Evolutionary conservation across 1,284 basidiomycete genomes (phyloP).

Genomic region (Pterula multifida): DNA sequence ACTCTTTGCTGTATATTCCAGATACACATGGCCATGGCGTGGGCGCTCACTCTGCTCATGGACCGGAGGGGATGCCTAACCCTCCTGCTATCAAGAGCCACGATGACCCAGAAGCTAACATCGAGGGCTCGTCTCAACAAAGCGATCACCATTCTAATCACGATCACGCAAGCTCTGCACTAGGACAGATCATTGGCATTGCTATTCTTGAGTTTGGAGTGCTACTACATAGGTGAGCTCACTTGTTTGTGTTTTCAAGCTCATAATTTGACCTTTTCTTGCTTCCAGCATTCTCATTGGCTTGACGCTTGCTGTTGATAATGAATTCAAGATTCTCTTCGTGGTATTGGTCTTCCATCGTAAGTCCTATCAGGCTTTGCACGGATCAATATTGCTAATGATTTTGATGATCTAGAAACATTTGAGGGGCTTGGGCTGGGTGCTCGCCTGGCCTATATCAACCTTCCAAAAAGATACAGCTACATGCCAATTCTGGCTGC

Average conservation of each 20-base stretch:
- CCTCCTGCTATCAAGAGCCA: neutral
- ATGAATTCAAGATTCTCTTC: constrained; percentile 76
- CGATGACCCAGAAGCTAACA: constrained; percentile 6
- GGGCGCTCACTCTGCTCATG: constrained; percentile 60
- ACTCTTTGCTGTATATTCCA: constrained; percentile 19
- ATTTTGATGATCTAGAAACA: constrained; percentile 40
- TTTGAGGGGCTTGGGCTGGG: constrained; percentile 91
- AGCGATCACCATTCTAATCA: neutral
- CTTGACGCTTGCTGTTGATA: constrained; percentile 81
- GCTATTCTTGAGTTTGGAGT: constrained; percentile 90
- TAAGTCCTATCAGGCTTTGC: constrained; percentile 21
- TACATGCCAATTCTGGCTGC: constrained; percentile 60
- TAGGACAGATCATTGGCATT: constrained; percentile 77
- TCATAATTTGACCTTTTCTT: neutral
- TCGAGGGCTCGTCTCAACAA: neutral
- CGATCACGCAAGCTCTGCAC: constrained; percentile 24
- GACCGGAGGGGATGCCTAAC: constrained; percentile 32
- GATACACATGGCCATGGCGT: constrained; percentile 44
- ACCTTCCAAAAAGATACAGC: constrained; percentile 44
- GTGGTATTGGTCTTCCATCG: constrained; percentile 88
- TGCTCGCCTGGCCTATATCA: constrained; percentile 68
- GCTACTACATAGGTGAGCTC: constrained; percentile 59
- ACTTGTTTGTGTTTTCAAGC: neutral
- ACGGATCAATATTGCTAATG: neutral
- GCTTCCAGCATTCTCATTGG: constrained; percentile 70